A percentile compares a stretch with the other conserved stretches of the same genome.
phyloP scores from a whole-genome alignment of 2,329 filamentous ascomycete species.

The Akanthomyces uredinophilus region DNA sequence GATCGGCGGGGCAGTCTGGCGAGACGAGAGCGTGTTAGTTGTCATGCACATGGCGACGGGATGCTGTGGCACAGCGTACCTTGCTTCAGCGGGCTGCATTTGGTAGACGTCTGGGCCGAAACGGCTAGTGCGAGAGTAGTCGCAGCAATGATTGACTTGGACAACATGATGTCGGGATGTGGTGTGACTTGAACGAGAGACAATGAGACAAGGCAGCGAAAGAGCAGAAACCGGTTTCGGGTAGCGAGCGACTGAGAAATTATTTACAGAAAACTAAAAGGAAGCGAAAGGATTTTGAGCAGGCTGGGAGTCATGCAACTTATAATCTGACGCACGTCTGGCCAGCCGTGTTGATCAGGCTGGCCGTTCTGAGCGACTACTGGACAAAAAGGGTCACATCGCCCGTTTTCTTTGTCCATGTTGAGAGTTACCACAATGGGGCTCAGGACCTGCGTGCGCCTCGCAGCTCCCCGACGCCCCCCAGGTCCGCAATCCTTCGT shows the following conservation, averaged over 20 bases:
- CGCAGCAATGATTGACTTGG: constrained; percentile 41
- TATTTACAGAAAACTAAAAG: not conserved
- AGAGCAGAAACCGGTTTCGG: not conserved
- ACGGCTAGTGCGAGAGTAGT: constrained; percentile 43
- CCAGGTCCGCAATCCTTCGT: no score
- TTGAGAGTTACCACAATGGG: no score
- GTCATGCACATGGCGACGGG: not conserved
- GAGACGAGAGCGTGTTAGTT: not conserved
- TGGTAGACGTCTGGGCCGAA: constrained; percentile 51
- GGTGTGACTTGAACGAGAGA: not conserved
- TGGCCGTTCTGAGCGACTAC: not conserved
- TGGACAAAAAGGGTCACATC: not conserved
- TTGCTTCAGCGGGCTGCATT: constrained; percentile 50
- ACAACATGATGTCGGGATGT: constrained; percentile 30
- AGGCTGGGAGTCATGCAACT: no score
- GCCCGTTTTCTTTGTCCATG: not conserved
- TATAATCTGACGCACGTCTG: not conserved
- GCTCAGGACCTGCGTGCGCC: no score
- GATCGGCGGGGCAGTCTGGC: constrained; percentile 53
- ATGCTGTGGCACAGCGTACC: constrained; percentile 25
- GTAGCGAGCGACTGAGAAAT: not conserved
- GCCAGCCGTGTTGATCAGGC: not conserved
- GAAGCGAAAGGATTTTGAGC: not conserved
- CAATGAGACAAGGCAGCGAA: not conserved
- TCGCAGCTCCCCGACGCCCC: no score